Conservation (phyloP, 192 early-diverging fungal genomes). For the Spizellomyces sp. region DNA sequence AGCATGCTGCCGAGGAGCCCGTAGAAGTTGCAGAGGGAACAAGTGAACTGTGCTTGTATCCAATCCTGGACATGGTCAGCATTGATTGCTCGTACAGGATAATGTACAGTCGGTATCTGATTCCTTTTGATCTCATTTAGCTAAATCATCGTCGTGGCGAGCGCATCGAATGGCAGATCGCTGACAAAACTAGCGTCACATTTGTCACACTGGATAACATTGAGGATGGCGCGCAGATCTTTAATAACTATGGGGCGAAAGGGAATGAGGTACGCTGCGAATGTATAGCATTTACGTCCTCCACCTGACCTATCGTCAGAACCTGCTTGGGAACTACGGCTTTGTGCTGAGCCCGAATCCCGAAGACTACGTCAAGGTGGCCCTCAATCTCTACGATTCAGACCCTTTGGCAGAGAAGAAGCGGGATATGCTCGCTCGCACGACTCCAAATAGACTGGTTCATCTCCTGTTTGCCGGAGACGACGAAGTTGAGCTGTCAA, state of each 20-base stretch:
- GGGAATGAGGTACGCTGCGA: slow-evolving; percentile 43
- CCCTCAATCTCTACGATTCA: slow-evolving; percentile 34
- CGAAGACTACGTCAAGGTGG: slow-evolving; percentile 52
- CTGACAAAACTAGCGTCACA: slow-evolving; percentile 27
- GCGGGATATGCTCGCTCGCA: not conserved
- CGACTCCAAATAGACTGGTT: slow-evolving; percentile 23
- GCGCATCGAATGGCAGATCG: slow-evolving; percentile 48
- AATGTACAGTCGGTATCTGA: slow-evolving; percentile 1
- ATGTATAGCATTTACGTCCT: not conserved
- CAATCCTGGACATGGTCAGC: slow-evolving; percentile 49
- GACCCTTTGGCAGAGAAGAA: slow-evolving; percentile 36
- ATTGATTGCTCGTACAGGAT: not conserved
- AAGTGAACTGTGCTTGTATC: slow-evolving; percentile 52
- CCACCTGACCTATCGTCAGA: slow-evolving; percentile 15
- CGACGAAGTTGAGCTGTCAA: slow-evolving; percentile 30
- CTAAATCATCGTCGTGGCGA: slow-evolving; percentile 46
- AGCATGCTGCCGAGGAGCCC: slow-evolving; percentile 23
- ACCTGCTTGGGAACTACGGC: slow-evolving; percentile 53
- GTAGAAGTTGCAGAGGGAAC: slow-evolving; percentile 17
- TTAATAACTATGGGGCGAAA: slow-evolving; percentile 58
- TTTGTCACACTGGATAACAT: slow-evolving; percentile 37
- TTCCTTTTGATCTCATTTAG: slow-evolving; percentile 8
- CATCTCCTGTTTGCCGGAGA: slow-evolving; percentile 43
- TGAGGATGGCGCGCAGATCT: slow-evolving; percentile 30
- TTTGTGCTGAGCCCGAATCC: slow-evolving; percentile 52